Evolutionary conservation across 2,329 filamentous ascomycete species (phyloP).

Genomic region (Hymenotorrendiella dingleyae): DNA sequence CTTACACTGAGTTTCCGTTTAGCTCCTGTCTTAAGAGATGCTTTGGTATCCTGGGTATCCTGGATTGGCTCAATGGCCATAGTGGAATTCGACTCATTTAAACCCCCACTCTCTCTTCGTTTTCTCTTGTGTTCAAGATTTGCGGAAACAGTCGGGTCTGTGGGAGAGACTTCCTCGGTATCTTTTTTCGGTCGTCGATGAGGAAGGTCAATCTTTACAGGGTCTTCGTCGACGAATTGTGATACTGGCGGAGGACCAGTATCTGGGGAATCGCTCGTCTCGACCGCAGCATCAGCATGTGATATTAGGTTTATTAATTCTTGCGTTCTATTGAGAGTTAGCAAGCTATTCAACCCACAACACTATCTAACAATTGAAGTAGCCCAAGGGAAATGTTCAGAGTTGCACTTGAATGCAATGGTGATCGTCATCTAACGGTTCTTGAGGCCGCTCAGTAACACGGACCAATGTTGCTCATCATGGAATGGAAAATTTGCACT

Average conservation of each 20-base stretch:
- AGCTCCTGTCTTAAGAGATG: slow-evolving; percentile 40
- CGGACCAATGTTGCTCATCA: slow-evolving; percentile 93
- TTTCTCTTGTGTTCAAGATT: slow-evolving; percentile 32
- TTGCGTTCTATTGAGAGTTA: slow-evolving; percentile 29
- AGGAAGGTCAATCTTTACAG: slow-evolving; percentile 47
- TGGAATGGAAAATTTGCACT: slow-evolving; percentile 32
- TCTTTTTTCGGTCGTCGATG: slow-evolving; percentile 15
- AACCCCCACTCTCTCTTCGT: slow-evolving; percentile 26
- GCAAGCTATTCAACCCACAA: slow-evolving; percentile 22
- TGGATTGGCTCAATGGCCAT: slow-evolving; percentile 10
- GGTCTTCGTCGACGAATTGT: slow-evolving; percentile 51
- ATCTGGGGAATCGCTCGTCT: slow-evolving; percentile 57
- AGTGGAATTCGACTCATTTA: slow-evolving; percentile 13
- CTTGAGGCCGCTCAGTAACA: slow-evolving; percentile 95
- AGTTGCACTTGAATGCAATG: slow-evolving; percentile 70
- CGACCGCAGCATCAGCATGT: slow-evolving; percentile 19
- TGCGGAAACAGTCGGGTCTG: slow-evolving; percentile 25
- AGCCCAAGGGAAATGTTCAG: slow-evolving; percentile 49
- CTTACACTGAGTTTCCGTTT: slow-evolving; percentile 53
- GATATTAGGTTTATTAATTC: slow-evolving; percentile 23
- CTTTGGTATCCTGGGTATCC: slow-evolving; percentile 16
- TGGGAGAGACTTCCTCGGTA: slow-evolving; percentile 12
- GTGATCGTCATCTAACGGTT: slow-evolving; percentile 76
- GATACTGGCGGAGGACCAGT: slow-evolving; percentile 59
- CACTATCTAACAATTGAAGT: too few species aligned